phyloP scores from a whole-genome alignment of 163 green algal genomes.

The Chloromonas sp. region DNA sequence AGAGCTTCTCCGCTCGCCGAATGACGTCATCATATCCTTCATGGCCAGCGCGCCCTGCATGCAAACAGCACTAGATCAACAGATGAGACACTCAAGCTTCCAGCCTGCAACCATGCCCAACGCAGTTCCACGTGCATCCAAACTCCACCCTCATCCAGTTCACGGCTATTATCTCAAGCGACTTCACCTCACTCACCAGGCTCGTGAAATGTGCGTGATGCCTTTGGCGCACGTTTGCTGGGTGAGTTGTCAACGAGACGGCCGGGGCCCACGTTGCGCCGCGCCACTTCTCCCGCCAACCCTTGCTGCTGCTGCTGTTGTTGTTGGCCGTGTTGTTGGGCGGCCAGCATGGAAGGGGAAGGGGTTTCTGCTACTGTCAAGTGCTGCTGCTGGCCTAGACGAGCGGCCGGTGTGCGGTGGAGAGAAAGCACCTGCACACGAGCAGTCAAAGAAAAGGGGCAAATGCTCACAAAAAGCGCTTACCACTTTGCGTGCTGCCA shows the following conservation, averaged over 20 bases:
- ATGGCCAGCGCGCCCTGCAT: background rate
- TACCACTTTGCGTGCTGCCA: too few relatives aligned
- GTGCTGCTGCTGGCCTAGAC: background rate
- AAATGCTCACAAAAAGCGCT: too few relatives aligned
- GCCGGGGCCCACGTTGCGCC: slow-evolving; percentile 24
- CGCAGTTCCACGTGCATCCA: background rate
- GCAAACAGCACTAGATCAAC: background rate
- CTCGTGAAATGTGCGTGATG: background rate
- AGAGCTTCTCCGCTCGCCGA: slow-evolving; percentile 44
- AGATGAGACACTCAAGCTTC: background rate
- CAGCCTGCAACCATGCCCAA: background rate
- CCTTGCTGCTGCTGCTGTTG: background rate
- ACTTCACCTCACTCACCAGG: too few relatives aligned
- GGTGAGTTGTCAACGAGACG: slow-evolving; percentile 57
- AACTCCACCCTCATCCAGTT: background rate
- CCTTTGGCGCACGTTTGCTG: slow-evolving; percentile 50
- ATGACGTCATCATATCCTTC: slow-evolving; percentile 46
- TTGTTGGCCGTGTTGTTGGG: background rate
- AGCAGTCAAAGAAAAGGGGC: too few relatives aligned
- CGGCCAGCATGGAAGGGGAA: background rate
- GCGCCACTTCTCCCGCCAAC: background rate
- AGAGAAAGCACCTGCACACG: background rate
- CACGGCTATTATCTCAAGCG: background rate
- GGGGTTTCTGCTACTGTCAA: background rate
- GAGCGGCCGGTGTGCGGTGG: background rate